phyloP scores from a whole-genome alignment of 129 eudicot genomes.

The Artemisia annua region DNA sequence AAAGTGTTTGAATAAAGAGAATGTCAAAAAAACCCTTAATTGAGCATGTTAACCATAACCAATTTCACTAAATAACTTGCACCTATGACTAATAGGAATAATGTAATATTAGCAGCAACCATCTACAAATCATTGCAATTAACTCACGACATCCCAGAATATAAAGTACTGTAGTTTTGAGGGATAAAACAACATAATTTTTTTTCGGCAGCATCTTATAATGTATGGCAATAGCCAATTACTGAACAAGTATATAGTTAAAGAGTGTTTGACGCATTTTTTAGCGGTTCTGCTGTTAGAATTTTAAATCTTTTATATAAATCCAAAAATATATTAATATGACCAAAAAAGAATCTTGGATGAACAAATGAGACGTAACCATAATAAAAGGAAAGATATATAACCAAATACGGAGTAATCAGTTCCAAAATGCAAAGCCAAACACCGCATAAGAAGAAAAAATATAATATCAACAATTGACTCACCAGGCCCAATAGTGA shows the following conservation, averaged over 20 bases:
- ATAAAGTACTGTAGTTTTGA: neutral
- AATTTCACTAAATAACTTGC: neutral
- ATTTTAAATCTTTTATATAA: no score
- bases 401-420: neutral
- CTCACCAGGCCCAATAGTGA: constrained; percentile 90
- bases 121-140: neutral
- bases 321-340: no score
- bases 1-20: constrained; percentile 1
- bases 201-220: no score
- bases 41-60: neutral
- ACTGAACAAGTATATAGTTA: no score
- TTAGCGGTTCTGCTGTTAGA: no score
- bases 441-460: no score
- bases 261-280: no score
- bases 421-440: neutral
- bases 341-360: no score
- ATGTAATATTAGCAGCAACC: neutral
- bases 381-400: no score
- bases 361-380: no score
- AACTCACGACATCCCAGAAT: neutral
- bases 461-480: constrained; percentile 7
- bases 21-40: neutral
- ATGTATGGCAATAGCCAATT: no score
- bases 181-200: no score
- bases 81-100: neutral